Base-by-base conservation (phyloP, 2,329 filamentous ascomycete species). In the Penicillium digitatum region DNA sequence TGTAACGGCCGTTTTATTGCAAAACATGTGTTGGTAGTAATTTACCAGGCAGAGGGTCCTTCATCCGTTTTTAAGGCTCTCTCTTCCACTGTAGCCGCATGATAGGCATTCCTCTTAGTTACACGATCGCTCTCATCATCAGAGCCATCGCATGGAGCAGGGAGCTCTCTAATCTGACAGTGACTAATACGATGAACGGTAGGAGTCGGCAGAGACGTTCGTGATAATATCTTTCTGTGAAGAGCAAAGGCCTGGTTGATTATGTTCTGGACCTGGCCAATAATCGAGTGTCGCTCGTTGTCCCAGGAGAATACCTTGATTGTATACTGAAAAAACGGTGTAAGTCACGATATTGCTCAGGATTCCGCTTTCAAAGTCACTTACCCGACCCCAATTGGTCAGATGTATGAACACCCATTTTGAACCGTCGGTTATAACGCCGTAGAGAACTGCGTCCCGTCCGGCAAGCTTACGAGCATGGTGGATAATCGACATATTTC, bases 381-480 rank as follows among this genome's bases (percentile, higher is more conserved):
- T 4, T 24, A 46, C 44, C 44, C 29, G 44, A 24, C 44, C 3
- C 22, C 22, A 24, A 9, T 46, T 24, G 5, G 18, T 34, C 3
- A 46, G 44, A 18, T 46, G 29, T 24, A 46, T 34, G 20, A 46
- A 46, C 9, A 46, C 44, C 44, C 44, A 46, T 46, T 46, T 46
- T 8, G 6, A 24, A 5, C 43, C 44, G 4, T 46, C 20, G 18
- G 44, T 46, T 12, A 46, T 34, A 3, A 34, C 6, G 34, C 44
- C 44, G 14, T 46, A 22, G 29, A 46, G 34, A 24, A n/a, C 20
- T 22, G 44, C 20, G 16, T 34, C 20, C 12, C 44, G 24, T 34
- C 4, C 10, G n/a, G 29, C 20, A 6, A 46, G 18, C 20, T 46
- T 46, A 9, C 44, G 44, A 32, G 44, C 29, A n/a, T 34, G 5